Conservation (phyloP, 1,139 yeast genomes). For the Nadsonia starkeyi-henricii region DNA sequence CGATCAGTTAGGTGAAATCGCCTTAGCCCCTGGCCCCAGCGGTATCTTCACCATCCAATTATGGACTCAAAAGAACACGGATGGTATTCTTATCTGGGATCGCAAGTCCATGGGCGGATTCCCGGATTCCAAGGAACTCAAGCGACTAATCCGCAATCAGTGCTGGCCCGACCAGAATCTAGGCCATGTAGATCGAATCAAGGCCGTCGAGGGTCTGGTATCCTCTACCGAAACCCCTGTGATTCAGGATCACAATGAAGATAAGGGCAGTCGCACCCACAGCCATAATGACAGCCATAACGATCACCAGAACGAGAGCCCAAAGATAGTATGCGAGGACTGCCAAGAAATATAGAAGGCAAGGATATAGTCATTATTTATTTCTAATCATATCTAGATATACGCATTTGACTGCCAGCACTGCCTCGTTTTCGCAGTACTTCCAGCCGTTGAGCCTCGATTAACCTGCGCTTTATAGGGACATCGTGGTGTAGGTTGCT, state of each 20-base stretch:
- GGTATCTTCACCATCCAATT: conserved; percentile 40
- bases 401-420: too few species aligned
- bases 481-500: too few species aligned
- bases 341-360: conserved; percentile 1
- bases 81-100: conserved; percentile 35
- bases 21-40: conserved; percentile 36
- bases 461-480: too few species aligned
- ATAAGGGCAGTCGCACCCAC: too few species aligned
- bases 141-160: conserved; percentile 37
- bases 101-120: conserved; percentile 41
- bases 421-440: too few species aligned
- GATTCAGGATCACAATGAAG: not conserved
- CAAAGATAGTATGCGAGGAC: conserved; percentile 5
- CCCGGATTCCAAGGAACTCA: conserved; percentile 44
- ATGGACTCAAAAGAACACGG: conserved; percentile 12
- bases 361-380: too few species aligned
- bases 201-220: not conserved
- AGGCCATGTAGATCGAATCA: conserved; percentile 31
- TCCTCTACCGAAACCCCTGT: not conserved
- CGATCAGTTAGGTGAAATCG: conserved; percentile 36
- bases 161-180: conserved; percentile 33
- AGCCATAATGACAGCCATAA: too few species aligned
- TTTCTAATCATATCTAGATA: too few species aligned
- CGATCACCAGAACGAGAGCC: too few species aligned
- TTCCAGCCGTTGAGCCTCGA: too few species aligned